Evolutionary conservation across 352 stramenopile species (phyloP).

Genomic region (Pseudoperonospora humuli): DNA sequence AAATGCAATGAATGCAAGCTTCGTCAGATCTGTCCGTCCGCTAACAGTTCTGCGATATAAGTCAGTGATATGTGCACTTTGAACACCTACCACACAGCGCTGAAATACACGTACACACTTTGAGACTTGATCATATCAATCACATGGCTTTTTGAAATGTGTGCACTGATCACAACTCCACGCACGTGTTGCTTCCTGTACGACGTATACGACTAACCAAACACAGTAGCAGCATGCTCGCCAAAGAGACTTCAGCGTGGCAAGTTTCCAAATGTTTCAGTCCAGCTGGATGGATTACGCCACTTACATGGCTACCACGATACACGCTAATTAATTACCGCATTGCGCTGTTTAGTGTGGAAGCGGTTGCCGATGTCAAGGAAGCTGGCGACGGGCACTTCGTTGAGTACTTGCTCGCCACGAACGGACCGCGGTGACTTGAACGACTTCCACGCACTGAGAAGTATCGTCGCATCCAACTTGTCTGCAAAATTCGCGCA

Average conservation of each 20-base stretch:
- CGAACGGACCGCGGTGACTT: slow-evolving; percentile 31
- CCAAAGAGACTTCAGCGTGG: too few species aligned
- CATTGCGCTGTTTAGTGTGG: neutral
- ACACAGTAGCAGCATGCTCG: too few species aligned
- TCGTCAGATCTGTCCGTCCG: slow-evolving; percentile 60
- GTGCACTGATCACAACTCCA: too few species aligned
- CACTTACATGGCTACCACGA: too few species aligned
- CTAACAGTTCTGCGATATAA: slow-evolving; percentile 29
- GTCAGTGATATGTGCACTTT: neutral
- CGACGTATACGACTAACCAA: too few species aligned
- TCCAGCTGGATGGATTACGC: too few species aligned
- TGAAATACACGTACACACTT: neutral
- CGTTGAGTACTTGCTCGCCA: neutral
- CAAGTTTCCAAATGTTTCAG: too few species aligned
- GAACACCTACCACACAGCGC: neutral
- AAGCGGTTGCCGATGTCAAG: neutral
- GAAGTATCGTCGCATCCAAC: slow-evolving; percentile 39
- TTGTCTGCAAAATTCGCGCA: slow-evolving; percentile 38
- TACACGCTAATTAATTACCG: too few species aligned
- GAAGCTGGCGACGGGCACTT: neutral
- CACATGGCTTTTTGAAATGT: too few species aligned
- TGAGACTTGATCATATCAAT: too few species aligned
- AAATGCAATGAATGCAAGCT: slow-evolving; percentile 74
- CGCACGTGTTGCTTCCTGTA: too few species aligned
- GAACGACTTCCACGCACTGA: slow-evolving; percentile 32